Conservation (phyloP, 2,329 filamentous ascomycete genomes). For the Fusarium succisae region DNA sequence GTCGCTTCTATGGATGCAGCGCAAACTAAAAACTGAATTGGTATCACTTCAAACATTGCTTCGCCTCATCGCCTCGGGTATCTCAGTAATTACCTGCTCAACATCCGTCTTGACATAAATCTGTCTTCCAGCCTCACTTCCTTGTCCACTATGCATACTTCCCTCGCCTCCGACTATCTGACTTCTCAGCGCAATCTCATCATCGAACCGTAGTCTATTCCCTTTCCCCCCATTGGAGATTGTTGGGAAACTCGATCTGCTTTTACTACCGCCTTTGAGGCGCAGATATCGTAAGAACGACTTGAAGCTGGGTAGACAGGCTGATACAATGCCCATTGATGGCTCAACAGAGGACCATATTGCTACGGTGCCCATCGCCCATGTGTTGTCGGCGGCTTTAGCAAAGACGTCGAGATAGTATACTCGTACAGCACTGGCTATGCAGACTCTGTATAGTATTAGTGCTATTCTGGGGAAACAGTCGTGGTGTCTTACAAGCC, state of each 20-base stretch:
- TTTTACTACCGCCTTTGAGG: not conserved
- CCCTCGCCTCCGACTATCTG: conserved; percentile 1
- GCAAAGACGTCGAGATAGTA: not conserved
- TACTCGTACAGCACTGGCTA: conserved; percentile 9
- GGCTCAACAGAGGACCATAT: conserved; percentile 20
- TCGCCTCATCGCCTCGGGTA: not conserved
- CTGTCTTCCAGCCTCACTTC: not conserved
- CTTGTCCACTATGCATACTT: not conserved
- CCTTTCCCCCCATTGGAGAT: not conserved
- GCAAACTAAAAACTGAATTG: not conserved
- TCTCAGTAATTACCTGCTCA: conserved; percentile 4
- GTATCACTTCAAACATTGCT: not conserved
- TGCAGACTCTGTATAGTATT: not conserved
- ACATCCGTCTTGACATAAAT: conserved; percentile 19
- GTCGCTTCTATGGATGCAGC: not conserved
- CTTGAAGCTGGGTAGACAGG: conserved; percentile 17
- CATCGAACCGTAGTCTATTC: not conserved
- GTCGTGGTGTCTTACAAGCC: not conserved
- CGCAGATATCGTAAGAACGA: not conserved
- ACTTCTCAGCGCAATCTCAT: conserved; percentile 13
- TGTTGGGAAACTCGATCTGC: not conserved
- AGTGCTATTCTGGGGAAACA: rapidly evolving
- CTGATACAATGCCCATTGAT: conserved; percentile 15
- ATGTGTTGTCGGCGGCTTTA: not conserved
- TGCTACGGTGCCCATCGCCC: conserved; percentile 12